phyloP scores from a whole-genome alignment of 2,329 filamentous ascomycete genomes.

The Apiospora marii region DNA sequence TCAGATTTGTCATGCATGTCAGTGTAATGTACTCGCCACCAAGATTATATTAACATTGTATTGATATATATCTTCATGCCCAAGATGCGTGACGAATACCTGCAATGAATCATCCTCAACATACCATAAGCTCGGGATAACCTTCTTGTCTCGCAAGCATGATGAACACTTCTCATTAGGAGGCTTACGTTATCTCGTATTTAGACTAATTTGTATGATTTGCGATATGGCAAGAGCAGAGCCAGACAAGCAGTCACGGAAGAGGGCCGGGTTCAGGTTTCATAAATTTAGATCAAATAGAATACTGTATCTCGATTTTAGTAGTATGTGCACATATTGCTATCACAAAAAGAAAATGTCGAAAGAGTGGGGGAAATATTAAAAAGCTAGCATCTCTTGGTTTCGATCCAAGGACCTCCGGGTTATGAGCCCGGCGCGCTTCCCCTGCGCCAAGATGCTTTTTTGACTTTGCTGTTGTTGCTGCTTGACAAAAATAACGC shows the following conservation, averaged over 20 bases:
- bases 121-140: too few relatives aligned
- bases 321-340: neutral
- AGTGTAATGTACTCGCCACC: too few relatives aligned
- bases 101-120: too few relatives aligned
- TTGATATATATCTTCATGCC: neutral
- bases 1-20: neutral
- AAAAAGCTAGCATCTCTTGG: slow-evolving; percentile 36
- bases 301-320: neutral
- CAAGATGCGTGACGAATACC: too few relatives aligned
- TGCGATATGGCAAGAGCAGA: neutral
- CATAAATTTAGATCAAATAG: too few relatives aligned
- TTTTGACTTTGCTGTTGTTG: neutral
- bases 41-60: neutral
- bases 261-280: too few relatives aligned
- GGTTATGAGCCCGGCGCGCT: slow-evolving; percentile 44
- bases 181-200: neutral
- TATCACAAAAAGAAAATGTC: neutral
- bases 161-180: too few relatives aligned
- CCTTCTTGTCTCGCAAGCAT: too few relatives aligned
- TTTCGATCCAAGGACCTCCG: slow-evolving; percentile 42
- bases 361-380: neutral
- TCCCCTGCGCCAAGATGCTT: slow-evolving; percentile 37
- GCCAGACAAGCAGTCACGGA: too few relatives aligned
- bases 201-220: neutral
- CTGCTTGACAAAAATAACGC: neutral